Conservation (phyloP, 148 eudicot genomes). For the Rhododendron ferrugineum region DNA sequence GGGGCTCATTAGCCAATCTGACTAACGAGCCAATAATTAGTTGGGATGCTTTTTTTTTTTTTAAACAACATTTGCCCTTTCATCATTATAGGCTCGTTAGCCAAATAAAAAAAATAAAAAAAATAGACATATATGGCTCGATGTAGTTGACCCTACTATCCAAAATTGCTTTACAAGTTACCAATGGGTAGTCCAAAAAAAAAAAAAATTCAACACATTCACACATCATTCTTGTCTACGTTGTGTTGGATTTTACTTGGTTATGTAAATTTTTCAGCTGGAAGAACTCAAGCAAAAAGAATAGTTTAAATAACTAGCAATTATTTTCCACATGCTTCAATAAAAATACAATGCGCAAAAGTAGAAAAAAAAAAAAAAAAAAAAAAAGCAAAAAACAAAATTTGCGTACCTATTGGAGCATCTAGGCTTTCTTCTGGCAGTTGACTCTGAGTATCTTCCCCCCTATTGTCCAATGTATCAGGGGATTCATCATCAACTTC, state of each 20-base stretch:
- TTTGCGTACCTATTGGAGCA: not conserved
- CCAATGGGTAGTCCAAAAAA: not conserved
- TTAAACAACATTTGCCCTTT: not conserved
- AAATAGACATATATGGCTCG: no score
- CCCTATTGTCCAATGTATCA: not conserved
- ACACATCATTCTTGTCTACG: no score
- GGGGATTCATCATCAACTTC: not conserved
- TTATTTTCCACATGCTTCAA: not conserved
- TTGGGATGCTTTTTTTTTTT: no score
- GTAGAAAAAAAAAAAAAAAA: not conserved
- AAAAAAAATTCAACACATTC: not conserved
- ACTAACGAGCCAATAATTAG: no score
- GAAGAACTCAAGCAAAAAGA: no score
- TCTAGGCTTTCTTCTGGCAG: not conserved
- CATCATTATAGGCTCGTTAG: not conserved
- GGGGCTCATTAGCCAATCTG: no score
- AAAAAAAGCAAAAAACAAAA: not conserved
- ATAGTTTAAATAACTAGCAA: no score
- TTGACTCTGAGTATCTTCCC: not conserved
- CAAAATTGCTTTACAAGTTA: no score
- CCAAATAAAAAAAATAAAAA: not conserved
- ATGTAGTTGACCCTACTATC: no score
- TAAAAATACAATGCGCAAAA: not conserved
- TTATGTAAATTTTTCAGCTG: no score
- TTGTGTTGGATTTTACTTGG: no score